A percentile compares a stretch with the other conserved stretches of the same genome.
Conservation (phyloP, 1,284 basidiomycete genomes). For the Macrocystidia cucumis region DNA sequence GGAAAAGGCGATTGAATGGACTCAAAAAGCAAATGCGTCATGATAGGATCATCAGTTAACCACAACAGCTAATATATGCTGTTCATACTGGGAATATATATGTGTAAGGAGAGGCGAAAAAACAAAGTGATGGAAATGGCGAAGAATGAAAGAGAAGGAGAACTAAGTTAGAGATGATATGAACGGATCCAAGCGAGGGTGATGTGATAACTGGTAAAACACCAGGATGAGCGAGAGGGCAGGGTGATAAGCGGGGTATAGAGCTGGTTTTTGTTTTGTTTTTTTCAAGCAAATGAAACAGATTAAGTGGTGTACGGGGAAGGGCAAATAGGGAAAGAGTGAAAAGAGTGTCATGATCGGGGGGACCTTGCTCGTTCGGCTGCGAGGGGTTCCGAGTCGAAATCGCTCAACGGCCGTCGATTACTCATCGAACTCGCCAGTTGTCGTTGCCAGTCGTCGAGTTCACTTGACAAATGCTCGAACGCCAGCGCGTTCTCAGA, state of each 20-base stretch:
- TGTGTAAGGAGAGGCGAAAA: conserved; percentile 19
- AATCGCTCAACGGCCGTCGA: conserved; percentile 63
- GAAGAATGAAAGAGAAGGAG: too few species aligned
- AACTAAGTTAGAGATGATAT: conserved; percentile 33
- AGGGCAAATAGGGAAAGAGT: too few species aligned
- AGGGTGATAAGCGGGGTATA: conserved; percentile 46
- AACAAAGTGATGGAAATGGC: conserved; percentile 22
- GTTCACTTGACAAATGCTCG: conserved; percentile 66
- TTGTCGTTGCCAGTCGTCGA: conserved; percentile 80
- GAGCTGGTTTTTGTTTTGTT: too few species aligned
- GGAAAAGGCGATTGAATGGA: conserved; percentile 86
- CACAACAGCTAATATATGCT: conserved; percentile 18
- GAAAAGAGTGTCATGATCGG: conserved; percentile 48
- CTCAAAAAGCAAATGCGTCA: conserved; percentile 42
- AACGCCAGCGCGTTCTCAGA: conserved; percentile 74
- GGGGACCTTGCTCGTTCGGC: conserved; percentile 55
- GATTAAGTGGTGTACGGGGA: too few species aligned
- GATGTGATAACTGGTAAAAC: too few species aligned
- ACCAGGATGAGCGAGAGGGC: conserved; percentile 21
- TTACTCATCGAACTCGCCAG: conserved; percentile 69
- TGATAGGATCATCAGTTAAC: conserved; percentile 16
- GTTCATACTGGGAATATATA: conserved; percentile 26
- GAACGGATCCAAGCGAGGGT: conserved; percentile 53
- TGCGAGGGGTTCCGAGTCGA: conserved; percentile 45
- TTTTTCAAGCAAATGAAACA: too few species aligned